A percentile compares a stretch with the other conserved stretches of the same genome.
Evolutionary conservation across 2,329 filamentous ascomycete species (phyloP).

Genomic region (Trichophyton simii): DNA sequence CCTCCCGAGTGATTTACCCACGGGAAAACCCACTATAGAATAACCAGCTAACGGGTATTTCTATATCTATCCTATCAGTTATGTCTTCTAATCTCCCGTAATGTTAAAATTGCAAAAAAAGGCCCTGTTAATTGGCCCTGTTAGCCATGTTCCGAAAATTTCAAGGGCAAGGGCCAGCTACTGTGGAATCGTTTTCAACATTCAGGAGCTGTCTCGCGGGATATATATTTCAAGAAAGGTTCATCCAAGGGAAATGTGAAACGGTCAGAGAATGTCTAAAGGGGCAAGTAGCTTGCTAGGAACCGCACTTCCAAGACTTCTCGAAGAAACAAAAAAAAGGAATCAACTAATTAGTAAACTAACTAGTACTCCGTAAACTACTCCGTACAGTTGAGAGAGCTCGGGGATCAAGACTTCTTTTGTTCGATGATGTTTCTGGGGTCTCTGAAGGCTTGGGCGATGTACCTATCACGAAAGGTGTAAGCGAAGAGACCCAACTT

Average conservation of each 20-base stretch:
- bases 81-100: no score
- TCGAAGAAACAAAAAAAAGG: no score
- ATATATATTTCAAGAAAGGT: not conserved
- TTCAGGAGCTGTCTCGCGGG: not conserved
- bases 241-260: not conserved
- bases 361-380: no score
- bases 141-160: not conserved
- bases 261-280: not conserved
- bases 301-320: not conserved
- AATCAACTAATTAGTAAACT: no score
- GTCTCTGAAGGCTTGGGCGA: slow-evolving; percentile 50
- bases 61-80: not conserved
- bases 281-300: not conserved
- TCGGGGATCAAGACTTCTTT: not conserved
- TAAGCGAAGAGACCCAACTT: not conserved
- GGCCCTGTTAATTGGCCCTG: not conserved
- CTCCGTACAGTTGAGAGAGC: not conserved
- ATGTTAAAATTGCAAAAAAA: no score
- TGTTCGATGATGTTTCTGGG: slow-evolving; percentile 42
- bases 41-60: not conserved
- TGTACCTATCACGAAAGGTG: slow-evolving; percentile 31
- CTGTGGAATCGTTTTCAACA: not conserved
- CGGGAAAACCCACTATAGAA: not conserved
- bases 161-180: not conserved
- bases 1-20: not conserved